phyloP scores from a whole-genome alignment of 75 land plant genomes.

The Isoetes taiwanensis region DNA sequence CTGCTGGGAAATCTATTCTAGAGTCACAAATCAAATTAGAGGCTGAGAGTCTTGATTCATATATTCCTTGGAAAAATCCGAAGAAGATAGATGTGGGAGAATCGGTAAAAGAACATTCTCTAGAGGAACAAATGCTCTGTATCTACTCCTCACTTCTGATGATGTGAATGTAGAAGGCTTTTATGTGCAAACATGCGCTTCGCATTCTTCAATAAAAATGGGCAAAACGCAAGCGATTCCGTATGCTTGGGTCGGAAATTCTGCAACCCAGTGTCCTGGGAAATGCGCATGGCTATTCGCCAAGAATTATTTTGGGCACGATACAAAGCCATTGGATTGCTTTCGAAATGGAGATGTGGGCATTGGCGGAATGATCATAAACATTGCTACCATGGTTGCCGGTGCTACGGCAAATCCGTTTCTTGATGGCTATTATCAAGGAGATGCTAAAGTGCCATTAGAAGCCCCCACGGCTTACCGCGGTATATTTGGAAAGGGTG shows the following conservation, averaged over 20 bases:
- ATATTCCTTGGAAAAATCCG: too few species aligned
- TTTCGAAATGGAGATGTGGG: slow-evolving; percentile 51
- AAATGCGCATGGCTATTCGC: slow-evolving; percentile 32
- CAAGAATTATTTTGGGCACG: slow-evolving; percentile 27
- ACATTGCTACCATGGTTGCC: slow-evolving; percentile 30
- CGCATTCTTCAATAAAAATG: slow-evolving; percentile 20
- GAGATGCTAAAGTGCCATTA: slow-evolving; percentile 24
- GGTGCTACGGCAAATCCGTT: slow-evolving; percentile 32
- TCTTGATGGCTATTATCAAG: slow-evolving; percentile 30
- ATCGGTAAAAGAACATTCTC: too few species aligned
- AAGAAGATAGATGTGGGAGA: too few species aligned
- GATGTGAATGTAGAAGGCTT: slow-evolving; percentile 69
- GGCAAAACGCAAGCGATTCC: neutral
- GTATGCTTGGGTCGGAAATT: slow-evolving; percentile 30
- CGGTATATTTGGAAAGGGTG: slow-evolving; percentile 16
- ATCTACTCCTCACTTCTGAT: slow-evolving; percentile 42
- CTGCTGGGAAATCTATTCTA: too few species aligned
- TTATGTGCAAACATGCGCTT: slow-evolving; percentile 53
- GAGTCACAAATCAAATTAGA: too few species aligned
- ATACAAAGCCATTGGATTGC: slow-evolving; percentile 27
- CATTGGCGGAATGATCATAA: slow-evolving; percentile 42
- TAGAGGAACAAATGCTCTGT: slow-evolving; percentile 30
- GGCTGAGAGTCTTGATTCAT: too few species aligned
- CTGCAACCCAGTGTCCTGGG: slow-evolving; percentile 28
- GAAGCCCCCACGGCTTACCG: slow-evolving; percentile 35